phyloP scores from a whole-genome alignment of 2,329 filamentous ascomycete species.

The Cadophora sp. region DNA sequence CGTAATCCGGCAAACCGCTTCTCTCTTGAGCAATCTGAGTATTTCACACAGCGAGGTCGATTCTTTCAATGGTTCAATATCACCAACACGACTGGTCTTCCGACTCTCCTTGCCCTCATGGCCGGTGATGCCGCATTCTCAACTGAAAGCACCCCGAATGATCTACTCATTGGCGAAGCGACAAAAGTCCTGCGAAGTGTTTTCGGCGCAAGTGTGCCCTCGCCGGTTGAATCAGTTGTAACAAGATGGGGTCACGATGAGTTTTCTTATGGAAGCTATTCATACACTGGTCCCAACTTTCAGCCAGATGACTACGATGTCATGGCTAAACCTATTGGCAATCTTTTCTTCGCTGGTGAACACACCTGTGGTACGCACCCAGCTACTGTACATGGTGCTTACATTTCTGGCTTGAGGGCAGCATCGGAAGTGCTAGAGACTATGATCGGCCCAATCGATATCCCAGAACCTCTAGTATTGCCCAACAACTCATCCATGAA shows the following conservation, averaged over 20 bases:
- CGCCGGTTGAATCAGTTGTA: slow-evolving; percentile 84
- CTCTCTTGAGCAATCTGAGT: slow-evolving; percentile 81
- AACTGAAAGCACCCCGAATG: slow-evolving; percentile 78
- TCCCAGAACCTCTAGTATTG: slow-evolving; percentile 78
- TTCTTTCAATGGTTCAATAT: slow-evolving; percentile 99
- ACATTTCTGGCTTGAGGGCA: slow-evolving; percentile 88
- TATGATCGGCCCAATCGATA: slow-evolving; percentile 80
- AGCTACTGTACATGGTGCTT: slow-evolving; percentile 95
- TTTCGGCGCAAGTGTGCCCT: slow-evolving; percentile 74
- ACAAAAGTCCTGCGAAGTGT: slow-evolving; percentile 78
- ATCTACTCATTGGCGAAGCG: slow-evolving; percentile 80
- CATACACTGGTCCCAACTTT: slow-evolving; percentile 86
- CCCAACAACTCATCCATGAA: slow-evolving; percentile 64
- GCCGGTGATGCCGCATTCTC: slow-evolving; percentile 92
- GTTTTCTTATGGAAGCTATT: slow-evolving; percentile 95
- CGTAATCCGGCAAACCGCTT: slow-evolving; percentile 72
- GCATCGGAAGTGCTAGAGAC: slow-evolving; percentile 84
- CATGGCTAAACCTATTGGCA: slow-evolving; percentile 85
- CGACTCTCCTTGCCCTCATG: slow-evolving; percentile 90
- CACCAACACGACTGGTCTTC: slow-evolving; percentile 85
- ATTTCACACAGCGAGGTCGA: slow-evolving; percentile 79
- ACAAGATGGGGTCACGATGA: slow-evolving; percentile 92
- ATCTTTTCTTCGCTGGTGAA: slow-evolving; percentile 94
- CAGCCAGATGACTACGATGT: slow-evolving; percentile 87
- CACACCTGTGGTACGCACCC: slow-evolving; percentile 96